phyloP scores from a whole-genome alignment of 129 eudicot species.

The Apium graveolens region DNA sequence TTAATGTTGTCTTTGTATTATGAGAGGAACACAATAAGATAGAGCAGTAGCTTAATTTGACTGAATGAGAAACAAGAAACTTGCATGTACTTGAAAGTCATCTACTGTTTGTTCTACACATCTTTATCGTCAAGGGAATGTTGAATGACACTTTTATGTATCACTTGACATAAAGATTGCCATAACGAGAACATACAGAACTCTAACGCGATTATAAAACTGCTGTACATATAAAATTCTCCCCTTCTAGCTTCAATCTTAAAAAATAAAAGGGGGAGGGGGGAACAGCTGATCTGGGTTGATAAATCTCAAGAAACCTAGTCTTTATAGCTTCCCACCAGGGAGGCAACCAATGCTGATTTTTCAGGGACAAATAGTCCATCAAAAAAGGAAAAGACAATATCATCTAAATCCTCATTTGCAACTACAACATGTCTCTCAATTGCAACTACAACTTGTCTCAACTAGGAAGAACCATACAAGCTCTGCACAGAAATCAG shows the following conservation, averaged over 20 bases:
- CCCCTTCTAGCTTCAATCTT: no score
- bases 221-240: no score
- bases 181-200: background rate
- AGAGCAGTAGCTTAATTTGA: background rate
- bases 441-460: background rate
- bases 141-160: background rate
- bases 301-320: background rate
- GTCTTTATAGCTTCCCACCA: background rate
- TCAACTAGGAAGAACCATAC: background rate
- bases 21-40: no score
- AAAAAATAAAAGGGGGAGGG: background rate
- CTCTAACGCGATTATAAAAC: background rate
- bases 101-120: background rate
- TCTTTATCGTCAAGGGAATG: background rate
- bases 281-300: background rate
- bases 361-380: background rate
- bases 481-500: background rate
- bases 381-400: background rate
- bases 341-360: background rate
- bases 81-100: background rate
- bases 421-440: background rate
- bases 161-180: background rate
- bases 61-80: background rate
- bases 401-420: background rate
- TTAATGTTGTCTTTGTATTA: no score